Evolutionary conservation across 208 protist species (phyloP), one percentile per base, ranked within the genome.

Genomic region (Herpetomonas tarakana): DNA sequence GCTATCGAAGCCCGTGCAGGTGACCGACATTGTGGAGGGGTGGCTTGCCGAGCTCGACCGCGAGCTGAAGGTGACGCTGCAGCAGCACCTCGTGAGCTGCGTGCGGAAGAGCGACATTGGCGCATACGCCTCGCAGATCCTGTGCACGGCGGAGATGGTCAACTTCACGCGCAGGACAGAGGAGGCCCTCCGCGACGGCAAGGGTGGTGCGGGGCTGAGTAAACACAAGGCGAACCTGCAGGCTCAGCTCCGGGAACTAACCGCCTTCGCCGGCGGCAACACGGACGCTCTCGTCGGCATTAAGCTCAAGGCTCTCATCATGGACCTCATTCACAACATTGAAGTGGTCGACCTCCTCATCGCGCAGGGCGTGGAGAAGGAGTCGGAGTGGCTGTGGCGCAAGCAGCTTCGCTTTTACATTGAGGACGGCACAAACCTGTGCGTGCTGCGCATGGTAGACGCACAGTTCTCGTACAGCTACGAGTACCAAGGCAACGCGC

Each of bases 401-500:
- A 98, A 98, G 76, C 97, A 99, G 75, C 79, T 99, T 27, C 87
- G 98, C 9, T 99, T 94, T 72, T 98, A 98, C 69, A 51, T 97
- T 12, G 74, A 84, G 52, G 57, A 90, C 46, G 55, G 49, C 19
- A 58, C 52, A 9, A 65, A 78, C 25, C 62, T 63, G 24, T 98
- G 94, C 66, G 68, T 94, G 21, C 74, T 98, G 22, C 79, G 80
- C 54, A 98, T 98, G 96, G 91, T 96, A 53, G 92, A 98, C 60
- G 92, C 97, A 4, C 67, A 92, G 65, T 98, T 99, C 71, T 66
- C 81, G 49, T 99, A 99, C 81, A 98, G 96, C 58, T 99, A 97
- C 78, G 98, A 99, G 78, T 99, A 99, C 68, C 98, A 99, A 71
- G 98, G 98, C 52, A 99, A 99, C 71, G 96, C 97, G 0, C 81